Conservation (phyloP, 805 yeast genomes). For the Millerozyma miso region DNA sequence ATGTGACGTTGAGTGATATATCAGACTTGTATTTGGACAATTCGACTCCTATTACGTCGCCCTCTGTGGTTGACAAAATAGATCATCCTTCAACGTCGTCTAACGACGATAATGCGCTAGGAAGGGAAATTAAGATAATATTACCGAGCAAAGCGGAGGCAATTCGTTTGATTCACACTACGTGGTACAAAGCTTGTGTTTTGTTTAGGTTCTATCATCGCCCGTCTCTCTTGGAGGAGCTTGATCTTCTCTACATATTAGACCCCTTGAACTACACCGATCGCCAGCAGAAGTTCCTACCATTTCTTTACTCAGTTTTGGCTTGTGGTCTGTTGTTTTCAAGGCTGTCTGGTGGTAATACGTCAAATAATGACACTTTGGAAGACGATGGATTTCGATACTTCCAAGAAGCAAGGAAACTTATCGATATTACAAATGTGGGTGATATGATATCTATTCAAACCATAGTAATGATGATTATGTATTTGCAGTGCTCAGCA, state of each 20-base stretch:
- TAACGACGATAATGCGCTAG: conserved; percentile 20
- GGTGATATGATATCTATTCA: conserved; percentile 80
- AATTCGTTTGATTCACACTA: conserved; percentile 61
- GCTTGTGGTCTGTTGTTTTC: conserved; percentile 84
- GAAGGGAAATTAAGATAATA: conserved; percentile 56
- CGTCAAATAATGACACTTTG: conserved; percentile 32
- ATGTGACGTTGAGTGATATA: conserved; percentile 21
- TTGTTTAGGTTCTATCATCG: conserved; percentile 82
- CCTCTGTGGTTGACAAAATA: conserved; percentile 1
- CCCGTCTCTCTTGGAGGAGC: conserved; percentile 70
- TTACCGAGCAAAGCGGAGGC: conserved; percentile 77
- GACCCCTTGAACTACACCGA: conserved; percentile 71
- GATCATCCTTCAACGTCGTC: conserved; percentile 15
- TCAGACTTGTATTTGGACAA: conserved; percentile 23
- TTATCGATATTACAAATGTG: conserved; percentile 80
- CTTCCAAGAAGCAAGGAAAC: conserved; percentile 73
- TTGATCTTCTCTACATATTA: conserved; percentile 70
- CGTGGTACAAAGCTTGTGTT: conserved; percentile 86
- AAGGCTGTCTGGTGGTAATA: conserved; percentile 29
- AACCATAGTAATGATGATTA: conserved; percentile 79
- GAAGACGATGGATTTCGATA: conserved; percentile 78
- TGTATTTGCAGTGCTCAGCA: conserved; percentile 85
- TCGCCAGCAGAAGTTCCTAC: conserved; percentile 69
- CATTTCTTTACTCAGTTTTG: conserved; percentile 78
- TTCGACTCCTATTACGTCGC: conserved; percentile 17